Evolutionary conservation across 352 stramenopile species (phyloP).

Genomic region (Hyaloperonospora brassicae): DNA sequence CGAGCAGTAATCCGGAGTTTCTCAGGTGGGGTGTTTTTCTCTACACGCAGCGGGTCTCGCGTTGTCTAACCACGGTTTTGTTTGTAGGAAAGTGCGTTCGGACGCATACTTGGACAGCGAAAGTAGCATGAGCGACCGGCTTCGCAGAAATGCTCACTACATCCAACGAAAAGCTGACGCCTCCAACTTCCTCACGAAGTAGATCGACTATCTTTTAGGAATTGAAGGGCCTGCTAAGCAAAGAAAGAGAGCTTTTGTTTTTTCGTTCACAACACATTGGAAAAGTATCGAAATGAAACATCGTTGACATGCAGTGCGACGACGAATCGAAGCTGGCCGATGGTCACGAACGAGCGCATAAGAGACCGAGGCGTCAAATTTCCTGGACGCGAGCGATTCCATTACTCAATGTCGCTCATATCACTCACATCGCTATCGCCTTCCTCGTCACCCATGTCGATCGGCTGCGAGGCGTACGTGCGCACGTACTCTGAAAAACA

Average conservation of each 20-base stretch:
- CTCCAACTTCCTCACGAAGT: conserved; percentile 76
- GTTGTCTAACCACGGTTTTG: conserved; percentile 7
- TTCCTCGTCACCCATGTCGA: conserved; percentile 62
- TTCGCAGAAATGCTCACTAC: conserved; percentile 79
- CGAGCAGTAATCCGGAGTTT: conserved; percentile 58
- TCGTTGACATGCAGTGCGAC: conserved; percentile 14
- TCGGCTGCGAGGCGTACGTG: conserved; percentile 66
- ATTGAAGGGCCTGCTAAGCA: conserved; percentile 9
- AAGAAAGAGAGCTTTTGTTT: conserved; percentile 22
- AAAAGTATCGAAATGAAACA: conserved; percentile 20
- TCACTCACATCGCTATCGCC: conserved; percentile 80
- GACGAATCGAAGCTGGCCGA: conserved; percentile 12
- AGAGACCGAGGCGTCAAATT: not conserved
- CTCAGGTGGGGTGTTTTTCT: conserved; percentile 39
- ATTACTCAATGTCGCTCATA: conserved; percentile 72
- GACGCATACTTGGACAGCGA: conserved; percentile 58
- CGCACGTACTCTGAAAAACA: conserved; percentile 57
- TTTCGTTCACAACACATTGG: conserved; percentile 17
- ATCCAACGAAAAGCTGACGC: conserved; percentile 74
- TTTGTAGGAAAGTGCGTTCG: conserved; percentile 53
- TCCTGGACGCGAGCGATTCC: not conserved
- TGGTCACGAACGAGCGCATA: not conserved
- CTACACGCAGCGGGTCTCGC: not conserved
- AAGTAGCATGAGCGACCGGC: conserved; percentile 61
- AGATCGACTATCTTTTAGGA: conserved; percentile 2